Base-by-base conservation (phyloP, 2,329 filamentous ascomycete species). In the Eutypella sp. region DNA sequence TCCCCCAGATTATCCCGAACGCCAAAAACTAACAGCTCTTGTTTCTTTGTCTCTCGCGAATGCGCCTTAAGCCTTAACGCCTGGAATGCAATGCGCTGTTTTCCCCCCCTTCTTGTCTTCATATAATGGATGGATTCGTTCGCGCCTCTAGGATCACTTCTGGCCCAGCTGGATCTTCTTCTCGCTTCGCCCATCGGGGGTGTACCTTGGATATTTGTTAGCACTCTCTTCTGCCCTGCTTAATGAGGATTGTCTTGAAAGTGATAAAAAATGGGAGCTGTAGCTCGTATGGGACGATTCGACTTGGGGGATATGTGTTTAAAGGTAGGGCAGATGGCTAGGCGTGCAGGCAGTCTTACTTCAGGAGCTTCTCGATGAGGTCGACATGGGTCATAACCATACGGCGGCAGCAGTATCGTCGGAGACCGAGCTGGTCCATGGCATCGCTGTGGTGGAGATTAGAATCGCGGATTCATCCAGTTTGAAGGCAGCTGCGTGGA, bases 351-450 rank as follows among this genome's bases (percentile, higher is more conserved):
- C 22, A 9, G 7, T 59, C 80, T 58, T 84, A 95, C 88, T 92
- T 89, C 55, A 99, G 82, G 42, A 99, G 82, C 73, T 99, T 99
- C 78, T 99, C 93, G 59, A 99, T 96, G 51, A 99, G 77, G 67
- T 99, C 93, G 61, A 99, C 93, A 71, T 99, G 93, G 49, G 93
- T 99, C 87, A 99, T 96, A 69, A 99, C 84, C 93, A 99, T 99
- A 63, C 93, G 87, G 59, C 93, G 88, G 75, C 93, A 99, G 80
- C 93, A 99, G 76, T 99, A 99, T 58, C 93, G 83, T 71, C 89
- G 92, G 63, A 95, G 86, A 46, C 90, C 90, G 44, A 99, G 83
- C 65, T 90, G 81, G 69, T 97, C 91, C 86, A 99, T 95, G 36
- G 92, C 93, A 66, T 96, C 90, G 63, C 93, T 96, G 57, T 62